Base-by-base conservation (phyloP, 768 basidiomycete species). In the Boletus vermiculosoides region DNA sequence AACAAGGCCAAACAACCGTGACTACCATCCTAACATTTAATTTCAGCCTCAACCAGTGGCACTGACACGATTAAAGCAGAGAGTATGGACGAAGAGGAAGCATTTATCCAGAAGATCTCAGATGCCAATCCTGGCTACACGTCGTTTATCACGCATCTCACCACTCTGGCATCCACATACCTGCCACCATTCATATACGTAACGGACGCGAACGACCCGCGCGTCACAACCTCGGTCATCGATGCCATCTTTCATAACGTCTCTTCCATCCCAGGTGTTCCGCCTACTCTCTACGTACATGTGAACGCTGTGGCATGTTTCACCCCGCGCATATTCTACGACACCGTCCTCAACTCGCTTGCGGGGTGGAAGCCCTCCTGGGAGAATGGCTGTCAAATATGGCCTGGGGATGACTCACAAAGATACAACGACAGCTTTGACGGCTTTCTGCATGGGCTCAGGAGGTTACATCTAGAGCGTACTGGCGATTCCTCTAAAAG, bases 181-280 rank as follows among this genome's bases (percentile, higher is more conserved):
- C 80, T 85, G 9, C 86, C 87, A 2, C 79, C 84, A 0, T 91
- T 89, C 70, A 78, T 91, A 58, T 88, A 83, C 66, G 66, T 91
- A 41, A 81, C 84, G 51, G 86, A 90, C 68, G 70, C 83, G 0
- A 73, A 73, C 51, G 78, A 83, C 6, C 68, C 79, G 7, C 75
- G 77, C 39, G 70, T 80, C 28, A 82, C 84, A 0, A 62, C 77
- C 25, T 67, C 69, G 2, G 77, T 82, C n/a, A 54, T 57, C 30
- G 64, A 58, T 45, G 51, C 48, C 13, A 34, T 61, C 50, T 40
- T 64, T 62, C 52, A 69, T 55, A 33, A 45, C 5, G 46, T 18
- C 3, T 50, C 57, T 12, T 55, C 58, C 20, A 58, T 65, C 33
- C 49, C 59, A 22, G 63, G 53, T 3, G 47, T 48, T 8, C 58